Evolutionary conservation across 2,329 filamentous ascomycete species (phyloP), one percentile per base, ranked within the genome.

Genomic region (Cladobotryum protrusum): DNA sequence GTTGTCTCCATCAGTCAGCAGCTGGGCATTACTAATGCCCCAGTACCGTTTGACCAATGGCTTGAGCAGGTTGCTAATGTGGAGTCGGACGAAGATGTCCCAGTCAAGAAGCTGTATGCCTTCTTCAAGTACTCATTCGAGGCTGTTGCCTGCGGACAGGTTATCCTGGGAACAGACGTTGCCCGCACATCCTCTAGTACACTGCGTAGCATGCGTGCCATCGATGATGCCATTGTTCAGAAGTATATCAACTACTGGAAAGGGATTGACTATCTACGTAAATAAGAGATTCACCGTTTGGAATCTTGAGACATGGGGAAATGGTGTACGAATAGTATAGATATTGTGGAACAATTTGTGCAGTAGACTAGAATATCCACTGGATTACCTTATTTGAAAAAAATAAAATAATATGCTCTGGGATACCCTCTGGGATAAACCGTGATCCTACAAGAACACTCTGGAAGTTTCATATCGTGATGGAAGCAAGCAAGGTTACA

Each of bases 81-180:
- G 7, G 48, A 34, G 4, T 47, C 34, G 24, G 48, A 51, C 15
- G 50, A 54, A 7, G 43, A 44, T n/a, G 52, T 53, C 20, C 54
- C 54, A 7, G 52, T 53, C 14, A 51, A 52, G 41, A 52, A 54
- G 46, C 48, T 56, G 2, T 43, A 41, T 19, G 50, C 41, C 8
- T 56, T 56, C 43, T 56, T 56, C 17, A 56, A 56, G 48, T 39
- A 47, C 34, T 54, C 48, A 4, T 56, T 56, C 46, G 42, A 39
- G 14, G 34, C 48, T 42, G 50, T 48, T 32, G 55, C 56, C 1
- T 57, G 52, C 12, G 55, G 56, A 4, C 33, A 48, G 6, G 54
- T 57, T 5, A 44, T 58, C 33, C 41, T 58, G 19, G 52, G 50
- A 33, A 57, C 56, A 6, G 48, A 49, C n/a, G 48, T 57, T 17